Conservation (phyloP, 1,139 yeast genomes). For the Meyerozyma athensensis region DNA sequence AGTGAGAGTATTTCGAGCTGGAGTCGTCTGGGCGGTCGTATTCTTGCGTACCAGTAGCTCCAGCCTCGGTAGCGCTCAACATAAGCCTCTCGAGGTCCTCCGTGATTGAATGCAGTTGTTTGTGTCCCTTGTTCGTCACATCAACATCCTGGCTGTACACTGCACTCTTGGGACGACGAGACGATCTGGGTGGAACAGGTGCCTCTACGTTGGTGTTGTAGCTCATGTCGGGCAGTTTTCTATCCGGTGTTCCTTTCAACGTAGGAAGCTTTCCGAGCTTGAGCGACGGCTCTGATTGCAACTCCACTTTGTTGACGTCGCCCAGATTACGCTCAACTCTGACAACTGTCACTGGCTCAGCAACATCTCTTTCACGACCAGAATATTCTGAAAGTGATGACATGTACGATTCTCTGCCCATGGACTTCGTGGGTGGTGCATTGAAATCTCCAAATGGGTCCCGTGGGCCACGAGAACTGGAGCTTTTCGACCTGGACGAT, state of each 20-base stretch:
- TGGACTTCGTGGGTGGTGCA: conserved; percentile 2
- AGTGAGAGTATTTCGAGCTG: conserved; percentile 3
- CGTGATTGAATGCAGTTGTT: conserved; percentile 15
- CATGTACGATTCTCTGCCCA: conserved; percentile 21
- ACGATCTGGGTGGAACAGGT: conserved; percentile 40
- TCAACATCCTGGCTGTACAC: conserved; percentile 12
- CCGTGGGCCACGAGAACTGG: not conserved
- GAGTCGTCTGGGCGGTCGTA: conserved; percentile 4
- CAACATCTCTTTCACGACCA: conserved; percentile 14
- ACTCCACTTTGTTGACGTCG: conserved; percentile 5
- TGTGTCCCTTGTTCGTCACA: not conserved
- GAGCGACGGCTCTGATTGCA: conserved; percentile 12
- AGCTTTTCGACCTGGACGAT: not conserved
- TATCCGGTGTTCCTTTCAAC: conserved; percentile 5
- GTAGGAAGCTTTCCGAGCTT: conserved; percentile 18
- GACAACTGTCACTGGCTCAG: conserved; percentile 8
- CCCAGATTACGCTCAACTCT: conserved; percentile 6
- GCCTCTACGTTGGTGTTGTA: conserved; percentile 36
- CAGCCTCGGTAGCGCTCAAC: conserved; percentile 28
- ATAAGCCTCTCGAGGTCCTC: conserved; percentile 41
- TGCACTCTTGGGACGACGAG: conserved; percentile 36
- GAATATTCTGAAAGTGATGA: conserved; percentile 29
- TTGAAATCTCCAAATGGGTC: conserved; percentile 1
- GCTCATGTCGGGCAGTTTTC: conserved; percentile 24
- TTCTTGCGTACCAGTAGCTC: not conserved